Evolutionary conservation across 257 asterid species (phyloP).

Genomic region (Buddleja alternifolia): DNA sequence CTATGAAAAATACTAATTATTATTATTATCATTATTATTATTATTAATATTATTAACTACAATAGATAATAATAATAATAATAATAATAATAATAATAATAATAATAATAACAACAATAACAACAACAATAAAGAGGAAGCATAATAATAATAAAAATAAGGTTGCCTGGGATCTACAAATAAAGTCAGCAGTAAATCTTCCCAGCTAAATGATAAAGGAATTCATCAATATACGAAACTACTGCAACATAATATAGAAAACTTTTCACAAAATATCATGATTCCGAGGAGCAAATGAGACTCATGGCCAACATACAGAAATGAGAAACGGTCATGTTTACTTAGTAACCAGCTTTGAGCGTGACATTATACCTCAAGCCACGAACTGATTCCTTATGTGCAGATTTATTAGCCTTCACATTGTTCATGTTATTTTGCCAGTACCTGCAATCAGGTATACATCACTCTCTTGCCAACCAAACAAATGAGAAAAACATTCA

Average conservation of each 20-base stretch:
- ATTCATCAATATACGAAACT: neutral
- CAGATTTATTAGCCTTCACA: conserved; percentile 93
- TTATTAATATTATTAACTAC: no score
- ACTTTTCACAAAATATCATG: neutral
- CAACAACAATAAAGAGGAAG: no score
- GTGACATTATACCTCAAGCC: conserved; percentile 70
- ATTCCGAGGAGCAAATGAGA: conserved; percentile 1
- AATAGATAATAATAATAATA: no score
- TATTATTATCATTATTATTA: neutral
- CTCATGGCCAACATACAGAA: neutral
- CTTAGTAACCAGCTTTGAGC: conserved; percentile 27
- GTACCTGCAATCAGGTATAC: conserved; percentile 66
- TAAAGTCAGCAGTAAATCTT: neutral
- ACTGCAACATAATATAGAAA: conserved; percentile 12
- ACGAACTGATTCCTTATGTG: conserved; percentile 97
- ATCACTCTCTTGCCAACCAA: conserved; percentile 26
- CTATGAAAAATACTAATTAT: neutral
- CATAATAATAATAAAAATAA: neutral
- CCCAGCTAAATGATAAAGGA: conserved; percentile 14
- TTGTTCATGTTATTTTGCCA: conserved; percentile 99
- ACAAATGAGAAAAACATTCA: conserved; percentile 4
- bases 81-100: no score
- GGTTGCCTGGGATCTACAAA: conserved; percentile 11
- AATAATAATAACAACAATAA: no score
- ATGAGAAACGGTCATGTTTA: neutral